Percentiles rank a stretch among this genome's conserved stretches.
Conservation (phyloP, 2,329 filamentous ascomycete genomes). For the Aureobasidium sp. region DNA sequence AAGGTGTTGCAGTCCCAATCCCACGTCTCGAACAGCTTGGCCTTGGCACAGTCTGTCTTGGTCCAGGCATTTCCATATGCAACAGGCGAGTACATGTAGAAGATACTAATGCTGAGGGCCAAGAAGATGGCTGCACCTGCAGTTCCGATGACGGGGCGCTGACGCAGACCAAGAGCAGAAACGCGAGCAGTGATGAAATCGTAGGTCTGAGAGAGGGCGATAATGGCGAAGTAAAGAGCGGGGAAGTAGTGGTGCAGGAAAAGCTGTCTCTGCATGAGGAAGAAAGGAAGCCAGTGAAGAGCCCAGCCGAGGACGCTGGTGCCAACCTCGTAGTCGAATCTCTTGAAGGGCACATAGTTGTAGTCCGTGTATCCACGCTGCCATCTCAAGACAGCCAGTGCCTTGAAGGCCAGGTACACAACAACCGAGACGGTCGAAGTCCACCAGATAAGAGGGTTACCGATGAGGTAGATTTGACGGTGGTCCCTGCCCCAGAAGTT, state of each 20-base stretch:
- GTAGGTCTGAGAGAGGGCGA: slow-evolving; percentile 79
- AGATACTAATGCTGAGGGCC: slow-evolving; percentile 63
- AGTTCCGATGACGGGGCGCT: slow-evolving; percentile 66
- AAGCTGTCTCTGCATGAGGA: slow-evolving; percentile 92
- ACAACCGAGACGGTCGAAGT: slow-evolving; percentile 69
- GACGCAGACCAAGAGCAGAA: slow-evolving; percentile 55
- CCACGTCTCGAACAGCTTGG: slow-evolving; percentile 84
- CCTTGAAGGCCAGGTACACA: slow-evolving; percentile 78
- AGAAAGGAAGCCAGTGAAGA: slow-evolving; percentile 98
- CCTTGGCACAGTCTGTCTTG: slow-evolving; percentile 70
- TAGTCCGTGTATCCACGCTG: slow-evolving; percentile 91
- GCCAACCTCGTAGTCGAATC: slow-evolving; percentile 95
- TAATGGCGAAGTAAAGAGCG: slow-evolving; percentile 88
- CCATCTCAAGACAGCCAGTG: slow-evolving; percentile 79
- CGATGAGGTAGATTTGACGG: slow-evolving; percentile 92
- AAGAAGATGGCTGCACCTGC: slow-evolving; percentile 67
- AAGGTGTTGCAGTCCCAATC: slow-evolving; percentile 99
- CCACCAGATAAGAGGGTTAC: slow-evolving; percentile 95
- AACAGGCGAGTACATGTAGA: slow-evolving; percentile 78
- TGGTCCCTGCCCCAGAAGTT: slow-evolving; percentile 98
- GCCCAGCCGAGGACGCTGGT: slow-evolving; percentile 88
- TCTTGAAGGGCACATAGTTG: slow-evolving; percentile 72
- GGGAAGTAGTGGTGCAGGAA: slow-evolving; percentile 99
- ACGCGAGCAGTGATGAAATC: slow-evolving; percentile 77
- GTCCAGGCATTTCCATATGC: slow-evolving; percentile 95